Evolutionary conservation across 2,329 filamentous ascomycete genomes (phyloP).

Genomic region (Cladophialophora psammophila): DNA sequence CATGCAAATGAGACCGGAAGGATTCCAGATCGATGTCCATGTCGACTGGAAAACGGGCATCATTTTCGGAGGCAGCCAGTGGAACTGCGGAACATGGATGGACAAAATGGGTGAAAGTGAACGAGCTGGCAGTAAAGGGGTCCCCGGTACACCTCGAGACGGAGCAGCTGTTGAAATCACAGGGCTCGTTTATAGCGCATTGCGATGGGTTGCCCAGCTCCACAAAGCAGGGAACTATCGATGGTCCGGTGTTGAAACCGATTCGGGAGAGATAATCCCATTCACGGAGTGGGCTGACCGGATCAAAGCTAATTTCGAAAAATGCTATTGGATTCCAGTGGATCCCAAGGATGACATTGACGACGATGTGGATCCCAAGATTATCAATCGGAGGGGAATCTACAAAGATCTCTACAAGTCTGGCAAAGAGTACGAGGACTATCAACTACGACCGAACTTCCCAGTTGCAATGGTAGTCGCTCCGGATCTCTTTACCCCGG

Average conservation of each 20-base stretch:
- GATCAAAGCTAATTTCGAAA: constrained; percentile 87
- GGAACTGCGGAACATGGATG: constrained; percentile 99
- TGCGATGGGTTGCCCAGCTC: constrained; percentile 78
- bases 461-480: constrained; percentile 95
- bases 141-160: constrained; percentile 95
- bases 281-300: constrained; percentile 80
- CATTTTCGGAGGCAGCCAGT: constrained; percentile 91
- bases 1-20: constrained; percentile 88
- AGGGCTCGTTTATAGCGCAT: constrained; percentile 86
- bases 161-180: constrained; percentile 95
- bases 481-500: constrained; percentile 80
- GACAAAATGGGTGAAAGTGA: constrained; percentile 99
- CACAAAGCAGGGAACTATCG: constrained; percentile 73
- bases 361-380: constrained; percentile 79
- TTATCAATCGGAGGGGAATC: constrained; percentile 91
- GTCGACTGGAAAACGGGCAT: constrained; percentile 92
- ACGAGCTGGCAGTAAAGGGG: constrained; percentile 86
- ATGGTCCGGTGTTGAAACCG: constrained; percentile 74
- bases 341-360: constrained; percentile 69
- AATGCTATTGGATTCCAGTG: constrained; percentile 84
- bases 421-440: constrained; percentile 96
- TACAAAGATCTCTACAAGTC: constrained; percentile 97
- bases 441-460: constrained; percentile 94
- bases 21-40: constrained; percentile 89
- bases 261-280: constrained; percentile 68